These are phyloP conservation scores for Hibiscus syriacus DNA, from an alignment of 345 rosid genomes.

Conservation along the genomic window DNA sequence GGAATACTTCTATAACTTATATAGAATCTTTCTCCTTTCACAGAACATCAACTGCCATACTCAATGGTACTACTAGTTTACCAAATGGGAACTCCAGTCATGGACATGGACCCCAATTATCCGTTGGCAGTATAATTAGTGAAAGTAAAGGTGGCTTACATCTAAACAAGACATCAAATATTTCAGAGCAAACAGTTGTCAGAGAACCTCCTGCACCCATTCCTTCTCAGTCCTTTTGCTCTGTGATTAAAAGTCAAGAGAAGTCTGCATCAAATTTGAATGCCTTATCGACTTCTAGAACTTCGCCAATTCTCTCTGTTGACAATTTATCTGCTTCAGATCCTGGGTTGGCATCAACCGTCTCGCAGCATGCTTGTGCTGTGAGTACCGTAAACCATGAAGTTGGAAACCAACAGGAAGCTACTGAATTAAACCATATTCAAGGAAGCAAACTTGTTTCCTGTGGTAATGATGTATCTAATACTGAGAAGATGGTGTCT, in stretches of 20 bases:
- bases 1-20: neutral
- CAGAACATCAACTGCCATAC: slow-evolving; percentile 23
- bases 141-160: slow-evolving; percentile 18
- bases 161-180: slow-evolving; percentile 13
- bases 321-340: neutral
- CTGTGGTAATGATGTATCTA: neutral
- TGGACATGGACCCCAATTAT: slow-evolving; percentile 11
- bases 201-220: neutral
- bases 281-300: neutral
- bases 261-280: neutral
- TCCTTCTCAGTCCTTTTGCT: neutral
- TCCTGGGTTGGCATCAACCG: neutral
- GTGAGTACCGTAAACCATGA: neutral
- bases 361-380: neutral
- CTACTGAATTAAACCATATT: neutral
- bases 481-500: neutral
- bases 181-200: neutral
- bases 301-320: neutral
- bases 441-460: neutral
- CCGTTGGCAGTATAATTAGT: slow-evolving; percentile 11
- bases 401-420: neutral
- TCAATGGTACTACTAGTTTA: slow-evolving; percentile 32
- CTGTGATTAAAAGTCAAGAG: neutral
- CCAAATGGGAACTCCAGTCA: slow-evolving; percentile 32
- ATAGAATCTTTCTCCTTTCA: neutral